These are phyloP conservation scores for Mycena chlorophos DNA, from an alignment of 768 basidiomycete species.

Conservation along the genomic window DNA sequence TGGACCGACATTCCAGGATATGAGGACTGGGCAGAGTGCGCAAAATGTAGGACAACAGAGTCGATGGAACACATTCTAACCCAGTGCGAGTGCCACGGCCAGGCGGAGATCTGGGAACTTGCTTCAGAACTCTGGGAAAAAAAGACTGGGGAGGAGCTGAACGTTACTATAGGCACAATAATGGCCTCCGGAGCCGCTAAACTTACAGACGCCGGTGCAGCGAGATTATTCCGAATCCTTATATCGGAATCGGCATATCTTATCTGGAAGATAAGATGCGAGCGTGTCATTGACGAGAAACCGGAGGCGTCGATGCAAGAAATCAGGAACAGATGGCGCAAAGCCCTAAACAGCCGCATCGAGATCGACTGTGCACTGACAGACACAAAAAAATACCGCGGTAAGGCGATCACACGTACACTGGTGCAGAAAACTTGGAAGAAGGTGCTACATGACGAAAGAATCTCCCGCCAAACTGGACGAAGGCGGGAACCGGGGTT, in stretches of 20 bases:
- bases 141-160: background rate
- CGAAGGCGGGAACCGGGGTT: conserved; percentile 2
- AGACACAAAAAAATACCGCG: background rate
- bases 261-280: conserved; percentile 3
- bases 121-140: background rate
- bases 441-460: conserved; percentile 5
- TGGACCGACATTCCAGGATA: background rate
- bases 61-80: background rate
- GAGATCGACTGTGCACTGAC: background rate
- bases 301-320: background rate
- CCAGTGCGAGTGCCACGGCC: background rate
- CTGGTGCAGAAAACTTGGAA: conserved; percentile 1
- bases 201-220: background rate
- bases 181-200: background rate
- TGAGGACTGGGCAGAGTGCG: background rate
- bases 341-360: background rate
- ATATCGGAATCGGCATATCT: conserved; percentile 6
- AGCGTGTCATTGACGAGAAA: conserved; percentile 3
- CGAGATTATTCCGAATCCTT: background rate
- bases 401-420: background rate
- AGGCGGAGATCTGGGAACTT: background rate
- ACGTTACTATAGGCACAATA: background rate
- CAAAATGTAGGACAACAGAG: background rate
- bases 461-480: conserved; percentile 4
- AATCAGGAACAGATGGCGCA: conserved; percentile 4